Evolutionary conservation across 257 asterid genomes (phyloP).

Genomic region (Solanum etuberosum): DNA sequence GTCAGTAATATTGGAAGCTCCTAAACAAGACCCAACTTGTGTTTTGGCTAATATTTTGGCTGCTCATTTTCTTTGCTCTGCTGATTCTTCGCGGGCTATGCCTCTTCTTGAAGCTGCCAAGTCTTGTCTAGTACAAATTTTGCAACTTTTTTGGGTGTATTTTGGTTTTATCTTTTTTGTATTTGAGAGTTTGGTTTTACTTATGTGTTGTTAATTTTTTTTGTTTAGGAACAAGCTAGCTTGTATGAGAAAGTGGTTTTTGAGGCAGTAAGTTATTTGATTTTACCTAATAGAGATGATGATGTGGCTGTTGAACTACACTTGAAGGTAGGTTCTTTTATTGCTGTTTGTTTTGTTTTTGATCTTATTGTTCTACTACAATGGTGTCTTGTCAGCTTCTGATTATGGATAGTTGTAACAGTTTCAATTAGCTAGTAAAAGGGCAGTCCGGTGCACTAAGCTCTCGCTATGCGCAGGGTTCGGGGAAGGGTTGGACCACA

Average conservation of each 20-base stretch:
- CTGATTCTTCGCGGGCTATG: conserved; percentile 38
- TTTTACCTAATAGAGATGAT: conserved; percentile 70
- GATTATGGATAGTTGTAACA: neutral
- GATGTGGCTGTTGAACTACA: conserved; percentile 69
- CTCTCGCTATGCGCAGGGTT: neutral
- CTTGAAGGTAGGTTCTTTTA: conserved; percentile 34
- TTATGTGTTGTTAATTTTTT: neutral
- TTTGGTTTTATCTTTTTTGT: neutral
- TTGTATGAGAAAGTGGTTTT: conserved; percentile 65
- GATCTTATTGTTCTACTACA: neutral
- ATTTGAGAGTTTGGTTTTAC: neutral
- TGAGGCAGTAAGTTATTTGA: conserved; percentile 37
- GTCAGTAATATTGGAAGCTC: conserved; percentile 78
- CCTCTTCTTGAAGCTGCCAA: conserved; percentile 53
- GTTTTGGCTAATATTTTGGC: conserved; percentile 85
- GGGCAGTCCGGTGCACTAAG: neutral
- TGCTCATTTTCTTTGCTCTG: conserved; percentile 54
- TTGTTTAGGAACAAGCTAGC: conserved; percentile 51
- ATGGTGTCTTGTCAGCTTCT: neutral
- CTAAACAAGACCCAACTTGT: conserved; percentile 67
- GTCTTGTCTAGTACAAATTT: conserved; percentile 45
- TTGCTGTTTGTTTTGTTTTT: neutral
- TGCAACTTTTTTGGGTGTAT: neutral
- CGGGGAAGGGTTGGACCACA: neutral
- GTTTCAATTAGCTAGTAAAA: neutral